Base-by-base conservation (phyloP, 2,329 filamentous ascomycete species). In the Coniochaeta ligniaria region DNA sequence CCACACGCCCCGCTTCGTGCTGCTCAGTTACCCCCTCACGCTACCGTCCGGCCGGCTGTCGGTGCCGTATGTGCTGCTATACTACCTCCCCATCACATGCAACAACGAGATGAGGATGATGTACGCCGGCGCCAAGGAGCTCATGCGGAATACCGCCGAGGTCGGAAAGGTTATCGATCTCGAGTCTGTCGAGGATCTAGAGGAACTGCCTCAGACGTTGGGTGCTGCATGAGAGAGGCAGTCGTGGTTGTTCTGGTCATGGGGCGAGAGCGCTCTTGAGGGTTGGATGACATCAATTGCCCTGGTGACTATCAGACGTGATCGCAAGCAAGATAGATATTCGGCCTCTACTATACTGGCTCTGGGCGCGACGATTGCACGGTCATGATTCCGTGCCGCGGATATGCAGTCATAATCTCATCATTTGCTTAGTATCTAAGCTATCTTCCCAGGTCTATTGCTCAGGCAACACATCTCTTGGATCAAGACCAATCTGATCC, bases 41-140 rank as follows among this genome's bases (percentile, higher is more conserved):
- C 75, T 96, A 91, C 80, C 87, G 52, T 92, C 90, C 59, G 95
- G 95, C 60, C 87, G 95, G 31, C 75, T 92, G 50, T 90, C 91
- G 6, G 92, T 96, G 3, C 95, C 95, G 11, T 99, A 99, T 73
- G 92, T 97, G 55, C 85, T 98, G 72, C 78, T 99, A 24, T 97
- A 96, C 80, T 98, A 96, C 77, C 86, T 98, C 24, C 95, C 95
- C 8, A 89, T 88, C 58, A 97, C 94, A 57, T 95, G 91, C 77
- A 97, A 96, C 73, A 85, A 83, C 66, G 90, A 93, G 71, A 80
- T 90, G 71, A 86, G 91, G 67, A 98, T 98, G 95, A 79, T 95
- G 72, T 99, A 98, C 73, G 95, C 95, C 33, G 90, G 93, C 43
- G 95, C 95, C 50, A 96, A 97, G 76, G 95, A 99, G 78, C 76